phyloP scores from a whole-genome alignment of 805 yeast species.

The Candida maesae region DNA sequence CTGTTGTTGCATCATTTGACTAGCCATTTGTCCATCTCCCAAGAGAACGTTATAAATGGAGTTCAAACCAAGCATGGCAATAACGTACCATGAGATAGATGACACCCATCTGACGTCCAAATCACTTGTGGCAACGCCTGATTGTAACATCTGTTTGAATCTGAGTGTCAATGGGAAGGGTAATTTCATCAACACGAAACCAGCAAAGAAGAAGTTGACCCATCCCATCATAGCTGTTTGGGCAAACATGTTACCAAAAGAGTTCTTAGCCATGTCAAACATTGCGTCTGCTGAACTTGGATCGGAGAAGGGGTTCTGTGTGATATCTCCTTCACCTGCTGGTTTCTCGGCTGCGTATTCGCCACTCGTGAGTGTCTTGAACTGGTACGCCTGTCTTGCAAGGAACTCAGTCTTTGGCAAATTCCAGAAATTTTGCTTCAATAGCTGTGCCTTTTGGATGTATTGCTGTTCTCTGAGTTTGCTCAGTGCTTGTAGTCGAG shows the following conservation, averaged over 20 bases:
- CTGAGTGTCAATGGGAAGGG: constrained; percentile 90
- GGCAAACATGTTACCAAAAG: constrained; percentile 80
- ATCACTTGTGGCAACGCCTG: constrained; percentile 79
- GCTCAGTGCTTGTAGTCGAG: constrained; percentile 49
- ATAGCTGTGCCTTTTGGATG: constrained; percentile 52
- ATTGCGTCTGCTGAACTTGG: constrained; percentile 69
- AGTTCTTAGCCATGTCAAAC: constrained; percentile 74
- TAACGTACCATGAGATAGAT: constrained; percentile 93
- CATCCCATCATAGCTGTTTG: constrained; percentile 95
- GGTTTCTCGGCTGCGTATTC: constrained; percentile 41
- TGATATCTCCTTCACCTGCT: constrained; percentile 31
- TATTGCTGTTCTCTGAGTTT: constrained; percentile 61
- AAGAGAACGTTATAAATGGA: constrained; percentile 73
- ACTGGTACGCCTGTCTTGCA: constrained; percentile 45
- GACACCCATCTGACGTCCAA: constrained; percentile 90
- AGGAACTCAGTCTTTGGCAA: constrained; percentile 51
- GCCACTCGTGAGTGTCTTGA: constrained; percentile 47
- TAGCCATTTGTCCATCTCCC: constrained; percentile 44
- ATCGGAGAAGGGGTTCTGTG: constrained; percentile 64
- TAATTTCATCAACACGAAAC: constrained; percentile 79
- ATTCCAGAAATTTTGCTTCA: constrained; percentile 51
- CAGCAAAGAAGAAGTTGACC: constrained; percentile 91
- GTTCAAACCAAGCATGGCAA: constrained; percentile 77
- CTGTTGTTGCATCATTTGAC: constrained; percentile 27
- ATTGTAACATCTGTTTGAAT: constrained; percentile 90